Evolutionary conservation across 2,329 filamentous ascomycete species (phyloP), one percentile per base, ranked within the genome.

Genomic region (Talaromyces sp.): DNA sequence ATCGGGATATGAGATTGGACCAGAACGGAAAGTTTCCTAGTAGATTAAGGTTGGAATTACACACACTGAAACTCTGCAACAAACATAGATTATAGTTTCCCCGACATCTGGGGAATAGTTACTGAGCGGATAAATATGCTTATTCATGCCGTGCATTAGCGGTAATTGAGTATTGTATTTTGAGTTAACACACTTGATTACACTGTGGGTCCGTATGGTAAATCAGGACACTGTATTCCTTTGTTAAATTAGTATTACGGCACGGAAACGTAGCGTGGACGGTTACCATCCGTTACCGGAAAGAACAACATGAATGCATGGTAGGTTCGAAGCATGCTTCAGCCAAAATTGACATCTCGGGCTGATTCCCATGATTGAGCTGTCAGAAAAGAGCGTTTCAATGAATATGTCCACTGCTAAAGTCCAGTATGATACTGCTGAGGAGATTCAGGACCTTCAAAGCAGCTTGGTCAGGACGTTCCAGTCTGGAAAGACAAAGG

Each of bases 401-500:
- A 24, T 4, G 33, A 22, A 56, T 11, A 56, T 56, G 45, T 27
- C 33, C 1, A 19, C 22, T 8, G 10, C 6, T 9, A 16, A 54
- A 22, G 10, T 16, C 14, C 22, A 22, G 14, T 56, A 54, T 24
- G 60, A 56, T 22, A 43, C 10, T 43, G 16, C 27, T 35, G 24
- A 41, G 8, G 47, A 62, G 16, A 56, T 56, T 31, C n/a, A 45
- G 6, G 35, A 33, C 8, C 33, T 54, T 2, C 49, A 62, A 10
- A 22, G 1, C 3, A 31, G 10, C 24, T 35, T 62, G 31, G 35
- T 35, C 2, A 45, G 3, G 3, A 75, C 75, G 7, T 78, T 78
- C 64, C 62, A 59, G 7, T 68, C 70, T 6, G 72, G 73, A 19
- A 72, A 68, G 22, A 81, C 79, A 27, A 79, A 79, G 41, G 67